Conservation (phyloP, 805 yeast genomes). For the Ogataea ganodermae region DNA sequence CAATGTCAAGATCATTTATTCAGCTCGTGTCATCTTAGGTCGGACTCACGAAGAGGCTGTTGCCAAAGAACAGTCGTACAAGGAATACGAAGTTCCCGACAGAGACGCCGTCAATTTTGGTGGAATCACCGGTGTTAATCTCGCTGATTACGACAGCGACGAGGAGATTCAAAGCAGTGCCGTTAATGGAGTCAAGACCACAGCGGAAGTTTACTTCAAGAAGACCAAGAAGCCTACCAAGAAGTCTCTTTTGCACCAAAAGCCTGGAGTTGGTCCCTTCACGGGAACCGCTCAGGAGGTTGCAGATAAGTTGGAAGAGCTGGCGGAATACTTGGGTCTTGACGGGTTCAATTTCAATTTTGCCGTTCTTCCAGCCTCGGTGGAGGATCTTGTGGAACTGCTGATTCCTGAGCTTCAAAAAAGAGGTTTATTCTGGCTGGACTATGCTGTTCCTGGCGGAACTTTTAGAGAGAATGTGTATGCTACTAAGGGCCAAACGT, state of each 20-base stretch:
- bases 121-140: constrained; percentile 44
- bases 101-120: constrained; percentile 43
- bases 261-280: constrained; percentile 34
- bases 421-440: constrained; percentile 38
- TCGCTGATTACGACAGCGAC: constrained; percentile 35
- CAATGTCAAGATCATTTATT: constrained; percentile 39
- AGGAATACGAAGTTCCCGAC: constrained; percentile 38
- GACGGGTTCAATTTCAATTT: constrained; percentile 46
- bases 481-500: constrained; percentile 25
- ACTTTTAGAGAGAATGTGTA: constrained; percentile 41
- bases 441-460: constrained; percentile 35
- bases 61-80: constrained; percentile 37
- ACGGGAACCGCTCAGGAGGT: constrained; percentile 40
- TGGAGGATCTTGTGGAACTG: constrained; percentile 39
- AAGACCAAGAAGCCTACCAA: constrained; percentile 25
- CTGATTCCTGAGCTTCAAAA: constrained; percentile 40
- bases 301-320: constrained; percentile 41
- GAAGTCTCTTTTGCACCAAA: constrained; percentile 31
- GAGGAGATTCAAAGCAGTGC: constrained; percentile 35
- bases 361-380: constrained; percentile 38
- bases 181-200: constrained; percentile 35
- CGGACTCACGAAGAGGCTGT: constrained; percentile 44
- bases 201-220: constrained; percentile 37
- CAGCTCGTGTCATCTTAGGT: constrained; percentile 41
- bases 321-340: constrained; percentile 41